Evolutionary conservation across 139 green algal genomes (phyloP), one percentile per base, ranked within the genome.

Genomic region (Tetradesmus lagerheimii): DNA sequence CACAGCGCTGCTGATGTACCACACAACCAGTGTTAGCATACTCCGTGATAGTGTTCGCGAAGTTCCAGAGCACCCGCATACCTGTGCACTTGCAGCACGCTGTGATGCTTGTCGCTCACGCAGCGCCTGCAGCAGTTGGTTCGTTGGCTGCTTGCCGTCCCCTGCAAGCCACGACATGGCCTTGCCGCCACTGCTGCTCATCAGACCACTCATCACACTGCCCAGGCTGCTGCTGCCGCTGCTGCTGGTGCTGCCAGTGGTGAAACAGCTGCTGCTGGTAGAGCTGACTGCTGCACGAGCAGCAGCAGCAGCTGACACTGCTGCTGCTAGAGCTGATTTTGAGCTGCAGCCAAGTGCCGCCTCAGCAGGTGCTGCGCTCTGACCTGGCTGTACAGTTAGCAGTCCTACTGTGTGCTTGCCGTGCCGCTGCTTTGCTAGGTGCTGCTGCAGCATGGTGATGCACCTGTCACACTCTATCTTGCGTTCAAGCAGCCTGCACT

Each of bases 391-490:
- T 1, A 71, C 25, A 71, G 2, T 71, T 8, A 31, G 23, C 18
- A 71, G n/a, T 20, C n/a, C 67, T 20, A n/a, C 29, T 78, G n/a
- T 29, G 6, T 41, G 67, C 67, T 78, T 78, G 67, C 67, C 39
- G 67, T 38, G n/a, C 27, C 31, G 67, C 67, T 78, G 67, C 67
- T 41, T 37, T 23, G n/a, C 4, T n/a, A 39, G 9, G 23, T 71
- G 57, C 57, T 78, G 67, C 67, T 78, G 67, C 67, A 78, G 67
- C n/a, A 37, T 78, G n/a, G 12, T 39, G n/a, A 78, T 38, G 31
- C 67, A 38, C 18, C 67, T 78, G 67, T 78, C 67, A 15, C 67
- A 37, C 67, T 78, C 67, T 39, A 78, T 37, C 67, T 78, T 78
- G 5, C 31, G n/a, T 9, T 78, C 67, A 39, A 78, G n/a, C 67